Evolutionary conservation across 208 protist species (phyloP).

Genomic region (Acanthamoeba healyi): DNA sequence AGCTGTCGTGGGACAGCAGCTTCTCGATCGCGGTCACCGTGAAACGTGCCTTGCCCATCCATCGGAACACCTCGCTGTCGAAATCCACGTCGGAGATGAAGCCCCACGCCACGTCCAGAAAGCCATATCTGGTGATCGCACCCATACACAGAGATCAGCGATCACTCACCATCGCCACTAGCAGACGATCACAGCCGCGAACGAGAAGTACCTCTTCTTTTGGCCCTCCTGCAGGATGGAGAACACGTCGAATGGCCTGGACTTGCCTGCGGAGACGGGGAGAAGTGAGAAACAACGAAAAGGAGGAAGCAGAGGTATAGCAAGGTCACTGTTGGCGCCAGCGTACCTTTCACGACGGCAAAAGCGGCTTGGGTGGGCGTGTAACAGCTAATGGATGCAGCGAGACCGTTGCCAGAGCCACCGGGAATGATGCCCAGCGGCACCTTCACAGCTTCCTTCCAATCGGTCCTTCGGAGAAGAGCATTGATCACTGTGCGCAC

Average conservation of each 20-base stretch:
- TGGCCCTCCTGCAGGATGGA: conserved; percentile 53
- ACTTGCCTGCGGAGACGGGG: neutral
- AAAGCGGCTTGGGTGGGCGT: conserved; percentile 61
- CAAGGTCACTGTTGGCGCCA: neutral
- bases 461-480: conserved; percentile 46
- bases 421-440: conserved; percentile 69
- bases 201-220: conserved; percentile 4
- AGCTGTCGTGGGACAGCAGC: conserved; percentile 10
- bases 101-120: conserved; percentile 62
- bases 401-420: conserved; percentile 67
- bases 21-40: conserved; percentile 61
- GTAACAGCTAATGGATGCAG: conserved; percentile 67
- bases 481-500: conserved; percentile 47
- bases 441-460: conserved; percentile 70
- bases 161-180: too few relatives aligned
- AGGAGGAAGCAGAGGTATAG: neutral
- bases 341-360: conserved; percentile 59
- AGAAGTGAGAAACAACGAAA: neutral
- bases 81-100: conserved; percentile 75
- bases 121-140: conserved; percentile 9
- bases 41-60: conserved; percentile 63
- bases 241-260: conserved; percentile 34
- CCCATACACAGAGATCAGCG: too few relatives aligned
- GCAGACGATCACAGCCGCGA: neutral
- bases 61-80: conserved; percentile 70